These are phyloP conservation scores for Fusarium oligoseptatum DNA, from an alignment of 2,329 filamentous ascomycete species.

Conservation along the genomic window DNA sequence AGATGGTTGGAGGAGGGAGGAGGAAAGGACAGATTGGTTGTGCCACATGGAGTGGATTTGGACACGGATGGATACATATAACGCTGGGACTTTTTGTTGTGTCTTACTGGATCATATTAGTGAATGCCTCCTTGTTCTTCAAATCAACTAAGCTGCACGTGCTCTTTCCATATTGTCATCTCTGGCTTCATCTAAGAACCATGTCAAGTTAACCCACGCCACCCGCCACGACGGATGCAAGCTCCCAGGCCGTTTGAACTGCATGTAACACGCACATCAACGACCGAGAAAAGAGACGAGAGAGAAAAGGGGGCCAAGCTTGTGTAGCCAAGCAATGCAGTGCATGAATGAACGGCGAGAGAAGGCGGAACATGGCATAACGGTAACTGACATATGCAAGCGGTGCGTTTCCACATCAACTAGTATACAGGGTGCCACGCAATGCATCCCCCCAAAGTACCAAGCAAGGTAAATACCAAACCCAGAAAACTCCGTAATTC, in stretches of 20 bases:
- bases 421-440: slow-evolving; percentile 37
- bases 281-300: slow-evolving; percentile 5
- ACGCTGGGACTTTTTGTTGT: not conserved
- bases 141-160: not conserved
- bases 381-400: slow-evolving; percentile 29
- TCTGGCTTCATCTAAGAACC: not conserved
- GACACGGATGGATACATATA: not conserved
- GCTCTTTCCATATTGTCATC: not conserved
- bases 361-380: not conserved
- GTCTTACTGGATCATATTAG: not conserved
- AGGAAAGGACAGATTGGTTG: not conserved
- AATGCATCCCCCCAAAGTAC: slow-evolving; percentile 2
- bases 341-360: not conserved
- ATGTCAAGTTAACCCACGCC: not conserved
- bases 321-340: not conserved
- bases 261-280: not conserved
- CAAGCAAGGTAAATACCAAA: slow-evolving; percentile 22
- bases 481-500: slow-evolving; percentile 48
- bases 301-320: not conserved
- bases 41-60: not conserved
- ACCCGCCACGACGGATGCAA: not conserved
- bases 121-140: not conserved
- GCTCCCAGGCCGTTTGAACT: slow-evolving; percentile 1
- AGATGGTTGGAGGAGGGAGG: slow-evolving; percentile 34
- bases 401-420: slow-evolving; percentile 22